Conservation (phyloP, 768 basidiomycete genomes). For the Calocybe cyanea region DNA sequence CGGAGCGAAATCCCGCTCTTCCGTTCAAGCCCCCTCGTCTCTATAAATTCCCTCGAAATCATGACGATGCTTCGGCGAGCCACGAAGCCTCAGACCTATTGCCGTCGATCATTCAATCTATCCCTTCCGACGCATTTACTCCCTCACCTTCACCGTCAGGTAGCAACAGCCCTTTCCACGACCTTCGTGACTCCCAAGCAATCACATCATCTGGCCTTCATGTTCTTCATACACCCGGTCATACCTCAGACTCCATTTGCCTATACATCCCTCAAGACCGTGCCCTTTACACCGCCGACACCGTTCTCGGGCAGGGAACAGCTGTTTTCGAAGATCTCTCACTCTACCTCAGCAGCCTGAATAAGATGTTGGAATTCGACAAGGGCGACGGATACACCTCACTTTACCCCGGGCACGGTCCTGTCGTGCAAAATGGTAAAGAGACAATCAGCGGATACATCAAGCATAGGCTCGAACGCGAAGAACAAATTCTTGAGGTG, state of each 20-base stretch:
- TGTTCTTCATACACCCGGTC: slow-evolving; percentile 85
- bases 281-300: slow-evolving; percentile 87
- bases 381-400: slow-evolving; percentile 29
- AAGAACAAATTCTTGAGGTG: slow-evolving; percentile 66
- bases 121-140: slow-evolving; percentile 43
- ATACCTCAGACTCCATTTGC: slow-evolving; percentile 83
- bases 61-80: slow-evolving; percentile 13
- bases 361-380: slow-evolving; percentile 48
- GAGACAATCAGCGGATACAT: slow-evolving; percentile 69
- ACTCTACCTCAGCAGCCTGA: slow-evolving; percentile 63
- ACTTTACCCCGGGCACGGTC: slow-evolving; percentile 91
- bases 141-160: slow-evolving; percentile 41
- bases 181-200: slow-evolving; percentile 53
- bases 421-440: slow-evolving; percentile 62
- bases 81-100: slow-evolving; percentile 31
- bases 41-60: slow-evolving; percentile 62
- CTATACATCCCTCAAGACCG: slow-evolving; percentile 65
- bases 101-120: slow-evolving; percentile 33
- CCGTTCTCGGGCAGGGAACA: slow-evolving; percentile 86
- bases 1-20: slow-evolving; percentile 36
- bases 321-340: slow-evolving; percentile 84
- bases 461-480: slow-evolving; percentile 75
- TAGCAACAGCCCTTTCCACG: slow-evolving; percentile 44
- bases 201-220: slow-evolving; percentile 46
- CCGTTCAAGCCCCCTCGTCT: slow-evolving; percentile 66